phyloP scores from a whole-genome alignment of 257 asterid genomes.

The Penstemon davidsonii region DNA sequence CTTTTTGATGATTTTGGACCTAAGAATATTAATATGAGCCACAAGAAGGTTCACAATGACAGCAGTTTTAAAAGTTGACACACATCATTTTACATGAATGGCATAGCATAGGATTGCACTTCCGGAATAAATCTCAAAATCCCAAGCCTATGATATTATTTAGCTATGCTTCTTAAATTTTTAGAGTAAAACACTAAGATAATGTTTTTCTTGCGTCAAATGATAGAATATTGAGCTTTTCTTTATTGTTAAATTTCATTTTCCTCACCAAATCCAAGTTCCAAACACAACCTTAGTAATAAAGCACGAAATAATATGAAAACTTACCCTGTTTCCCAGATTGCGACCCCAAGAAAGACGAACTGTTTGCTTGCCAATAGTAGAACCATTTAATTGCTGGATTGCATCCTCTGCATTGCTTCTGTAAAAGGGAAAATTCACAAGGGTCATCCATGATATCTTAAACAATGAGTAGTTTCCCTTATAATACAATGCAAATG shows the following conservation, averaged over 20 bases:
- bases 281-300: no score
- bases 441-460: conserved; percentile 4
- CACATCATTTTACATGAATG: no score
- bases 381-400: conserved; percentile 47
- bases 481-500: background rate
- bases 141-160: no score
- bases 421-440: conserved; percentile 34
- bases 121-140: no score
- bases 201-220: no score
- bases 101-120: no score
- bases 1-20: background rate
- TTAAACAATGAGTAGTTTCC: background rate
- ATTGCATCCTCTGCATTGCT: conserved; percentile 60
- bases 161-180: no score
- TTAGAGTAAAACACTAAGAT: no score
- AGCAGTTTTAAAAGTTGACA: no score
- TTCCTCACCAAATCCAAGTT: no score
- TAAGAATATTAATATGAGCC: background rate
- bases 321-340: conserved; percentile 44
- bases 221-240: no score
- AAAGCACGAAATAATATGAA: background rate
- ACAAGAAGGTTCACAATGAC: background rate
- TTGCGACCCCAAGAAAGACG: conserved; percentile 74
- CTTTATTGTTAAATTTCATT: no score
- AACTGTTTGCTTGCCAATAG: conserved; percentile 64